Base-by-base conservation (phyloP, 129 eudicot species). In the Deinandra increscens region DNA sequence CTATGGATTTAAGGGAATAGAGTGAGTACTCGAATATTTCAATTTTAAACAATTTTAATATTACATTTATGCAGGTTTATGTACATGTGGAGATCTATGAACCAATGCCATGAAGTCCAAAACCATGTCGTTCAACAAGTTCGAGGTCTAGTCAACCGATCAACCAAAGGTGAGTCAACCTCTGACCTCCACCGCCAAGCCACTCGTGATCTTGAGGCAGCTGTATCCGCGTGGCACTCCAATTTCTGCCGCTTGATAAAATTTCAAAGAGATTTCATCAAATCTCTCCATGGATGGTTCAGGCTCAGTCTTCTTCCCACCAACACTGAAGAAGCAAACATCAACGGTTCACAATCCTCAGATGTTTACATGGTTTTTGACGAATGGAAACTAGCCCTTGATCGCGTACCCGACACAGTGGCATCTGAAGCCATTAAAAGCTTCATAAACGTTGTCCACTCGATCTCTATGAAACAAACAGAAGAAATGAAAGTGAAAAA, bases 31-130 rank as follows among this genome's bases (percentile, higher is more conserved):
- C 3, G 31, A 26, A 26, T 3, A 26, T 3, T 26, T 26, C 1
- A 26, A 26, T 1, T 26, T 26, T 26, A 26, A 43, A 74, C 50
- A 18, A 19, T 56, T 14, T 20, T 59, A 20, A 67, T 20, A 13
- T 66, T 38, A 13, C 10, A 6, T 26, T 29, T 51, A 69, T 79
- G 80, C 89, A 92, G 98, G 82, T 86, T 88, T 66, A 92, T 92
- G 98, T 88, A 92, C 89, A 92, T 86, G 98, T 92, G 98, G 98
- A 84, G 69, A 86, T 84, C 95, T 5, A 92, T 89, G 96, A 88
- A 92, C 75, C 98, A 88, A 75, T 86, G 75, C 60, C 98, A 92
- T 68, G 89, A 88, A 74, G 81, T 84, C 76, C 98, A 92, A 78
- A 92, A 84, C 84, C 88, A 92, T 59, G 73, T 92, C 1, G 96